phyloP scores from a whole-genome alignment of 1,139 yeast genomes.

The Candida pseudoviswanathii region DNA sequence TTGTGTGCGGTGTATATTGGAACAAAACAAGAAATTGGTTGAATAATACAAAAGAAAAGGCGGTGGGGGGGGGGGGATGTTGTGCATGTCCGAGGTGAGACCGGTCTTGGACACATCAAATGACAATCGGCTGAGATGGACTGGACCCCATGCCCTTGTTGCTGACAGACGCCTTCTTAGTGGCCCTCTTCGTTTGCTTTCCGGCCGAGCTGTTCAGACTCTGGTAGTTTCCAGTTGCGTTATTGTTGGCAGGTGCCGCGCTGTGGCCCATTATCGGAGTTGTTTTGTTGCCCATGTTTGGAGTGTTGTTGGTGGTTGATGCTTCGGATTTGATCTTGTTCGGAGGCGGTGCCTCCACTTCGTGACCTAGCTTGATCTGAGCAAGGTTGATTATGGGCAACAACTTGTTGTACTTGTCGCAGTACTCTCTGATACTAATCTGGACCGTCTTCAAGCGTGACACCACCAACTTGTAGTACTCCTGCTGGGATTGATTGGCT shows the following conservation, averaged over 20 bases:
- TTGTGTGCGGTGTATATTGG: background rate
- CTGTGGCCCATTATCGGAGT: constrained; percentile 10
- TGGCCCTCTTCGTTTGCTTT: constrained; percentile 5
- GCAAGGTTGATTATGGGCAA: constrained; percentile 54
- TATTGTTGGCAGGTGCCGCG: background rate
- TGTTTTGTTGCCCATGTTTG: constrained; percentile 11
- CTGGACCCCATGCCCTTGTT: constrained; percentile 9
- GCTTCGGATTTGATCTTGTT: constrained; percentile 8
- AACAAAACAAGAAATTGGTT: background rate
- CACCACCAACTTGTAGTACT: constrained; percentile 34
- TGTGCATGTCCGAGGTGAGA: too few species aligned
- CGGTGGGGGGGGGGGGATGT: too few species aligned
- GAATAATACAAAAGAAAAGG: background rate
- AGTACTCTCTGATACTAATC: constrained; percentile 42
- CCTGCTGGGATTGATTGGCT: constrained; percentile 37
- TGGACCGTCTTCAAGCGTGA: constrained; percentile 39
- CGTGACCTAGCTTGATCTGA: constrained; percentile 51
- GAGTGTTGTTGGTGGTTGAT: constrained; percentile 14
- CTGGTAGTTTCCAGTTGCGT: constrained; percentile 4
- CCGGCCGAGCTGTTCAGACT: constrained; percentile 3
- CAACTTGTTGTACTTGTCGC: constrained; percentile 45
- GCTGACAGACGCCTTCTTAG: constrained; percentile 9
- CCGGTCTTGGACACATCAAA: too few species aligned
- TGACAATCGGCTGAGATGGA: constrained; percentile 12
- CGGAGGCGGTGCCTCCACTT: constrained; percentile 37